These are phyloP conservation scores for Eutrema yunnanense DNA, from an alignment of 345 rosid species.

Conservation along the genomic window DNA sequence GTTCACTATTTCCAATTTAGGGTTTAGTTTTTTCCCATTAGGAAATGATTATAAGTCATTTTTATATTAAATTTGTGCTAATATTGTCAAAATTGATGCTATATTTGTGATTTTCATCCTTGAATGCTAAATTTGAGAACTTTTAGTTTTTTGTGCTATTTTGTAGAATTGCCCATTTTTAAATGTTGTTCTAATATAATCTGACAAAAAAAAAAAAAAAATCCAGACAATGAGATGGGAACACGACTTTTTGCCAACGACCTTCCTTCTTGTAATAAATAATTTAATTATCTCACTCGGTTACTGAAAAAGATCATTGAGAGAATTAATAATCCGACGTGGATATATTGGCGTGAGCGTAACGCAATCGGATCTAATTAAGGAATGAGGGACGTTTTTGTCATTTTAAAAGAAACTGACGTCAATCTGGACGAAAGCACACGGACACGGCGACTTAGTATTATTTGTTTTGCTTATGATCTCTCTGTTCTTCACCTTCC, in stretches of 20 bases:
- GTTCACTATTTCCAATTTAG: no score
- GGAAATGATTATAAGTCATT: no score
- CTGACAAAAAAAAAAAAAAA: neutral
- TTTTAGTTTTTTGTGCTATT: no score
- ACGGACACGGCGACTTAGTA: constrained; percentile 1
- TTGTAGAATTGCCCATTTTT: no score
- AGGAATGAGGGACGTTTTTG: neutral
- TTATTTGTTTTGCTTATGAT: neutral
- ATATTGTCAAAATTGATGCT: no score
- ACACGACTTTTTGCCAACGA: neutral
- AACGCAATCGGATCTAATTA: neutral
- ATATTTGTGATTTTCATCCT: no score
- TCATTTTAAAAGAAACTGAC: neutral
- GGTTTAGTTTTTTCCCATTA: no score
- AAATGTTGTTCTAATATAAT: neutral
- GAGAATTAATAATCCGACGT: neutral
- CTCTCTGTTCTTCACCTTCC: constrained; percentile 22
- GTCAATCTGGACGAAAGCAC: neutral
- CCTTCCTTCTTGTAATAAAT: neutral
- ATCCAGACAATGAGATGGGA: neutral
- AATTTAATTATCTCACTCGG: neutral
- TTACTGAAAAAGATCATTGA: neutral
- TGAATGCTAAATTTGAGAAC: no score
- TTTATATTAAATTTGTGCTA: no score
- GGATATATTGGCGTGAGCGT: neutral